Evolutionary conservation across 495 filamentous ascomycete genomes (phyloP).

Genomic region (Letharia lupina): DNA sequence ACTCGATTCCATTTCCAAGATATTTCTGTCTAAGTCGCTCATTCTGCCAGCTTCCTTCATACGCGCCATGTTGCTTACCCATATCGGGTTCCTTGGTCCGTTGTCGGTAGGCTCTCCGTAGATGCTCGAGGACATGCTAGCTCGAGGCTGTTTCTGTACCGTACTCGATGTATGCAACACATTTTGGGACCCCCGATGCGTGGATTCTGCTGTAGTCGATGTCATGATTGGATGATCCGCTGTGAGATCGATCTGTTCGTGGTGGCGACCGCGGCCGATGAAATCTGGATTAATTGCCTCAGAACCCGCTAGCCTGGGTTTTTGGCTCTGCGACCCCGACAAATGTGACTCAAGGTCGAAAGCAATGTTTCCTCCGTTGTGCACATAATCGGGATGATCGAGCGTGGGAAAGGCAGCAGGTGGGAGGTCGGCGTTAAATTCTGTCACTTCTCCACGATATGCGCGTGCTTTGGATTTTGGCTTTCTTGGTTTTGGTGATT

Average conservation of each 20-base stretch:
- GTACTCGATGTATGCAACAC: not conserved
- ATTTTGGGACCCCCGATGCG: not conserved
- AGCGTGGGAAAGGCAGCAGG: slow-evolving; percentile 41
- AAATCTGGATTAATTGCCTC: not conserved
- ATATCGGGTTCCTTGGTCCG: slow-evolving; percentile 30
- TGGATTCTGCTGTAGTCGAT: not conserved
- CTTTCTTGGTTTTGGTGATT: slow-evolving; percentile 4
- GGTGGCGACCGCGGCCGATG: not conserved
- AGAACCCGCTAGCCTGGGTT: not conserved
- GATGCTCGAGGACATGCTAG: slow-evolving; percentile 22
- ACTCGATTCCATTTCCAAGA: slow-evolving; percentile 21
- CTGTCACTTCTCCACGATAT: slow-evolving; percentile 18
- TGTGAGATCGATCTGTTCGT: not conserved
- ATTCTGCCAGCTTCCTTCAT: slow-evolving; percentile 22
- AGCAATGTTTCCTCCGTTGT: not conserved
- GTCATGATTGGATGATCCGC: not conserved
- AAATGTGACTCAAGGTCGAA: not conserved
- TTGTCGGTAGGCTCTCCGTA: slow-evolving; percentile 31
- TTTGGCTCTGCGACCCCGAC: not conserved
- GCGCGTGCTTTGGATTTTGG: not conserved
- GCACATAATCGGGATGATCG: slow-evolving; percentile 2
- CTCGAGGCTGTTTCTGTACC: not conserved
- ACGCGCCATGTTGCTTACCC: slow-evolving; percentile 32
- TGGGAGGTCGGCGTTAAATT: slow-evolving; percentile 37
- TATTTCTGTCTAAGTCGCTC: slow-evolving; percentile 11